Base-by-base conservation (phyloP, 208 protist species). In the Blastocrithidia nonstop region DNA sequence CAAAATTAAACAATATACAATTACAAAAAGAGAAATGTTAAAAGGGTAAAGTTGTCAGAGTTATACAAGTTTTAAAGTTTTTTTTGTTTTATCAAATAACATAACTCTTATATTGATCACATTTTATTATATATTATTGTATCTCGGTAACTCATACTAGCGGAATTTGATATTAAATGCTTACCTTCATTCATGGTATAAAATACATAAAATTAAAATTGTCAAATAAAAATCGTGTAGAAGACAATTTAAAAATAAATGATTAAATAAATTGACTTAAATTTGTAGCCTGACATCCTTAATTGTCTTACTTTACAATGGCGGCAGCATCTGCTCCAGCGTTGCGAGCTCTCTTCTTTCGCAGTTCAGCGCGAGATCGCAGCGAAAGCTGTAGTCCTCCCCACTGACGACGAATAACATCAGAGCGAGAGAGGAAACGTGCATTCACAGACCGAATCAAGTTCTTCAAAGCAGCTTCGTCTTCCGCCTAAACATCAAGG, bases 401-500 rank as follows among this genome's bases (percentile, higher is more conserved):
- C 95, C 95, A 98, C 42, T 84, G 60, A 56, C 73, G 88, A 45
- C 85, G 79, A 57, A 85, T 47, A 31, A 95, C 87, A 48, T 88
- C 74, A 52, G 67, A 89, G 55, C 81, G 79, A 26, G 96, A 82
- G 50, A 96, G 93, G 95, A 96, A 98, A 63, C 82, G 84, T 33
- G 72, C 70, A 49, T 89, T 93, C 50, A 97, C 75, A 31, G 74
- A 70, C 64, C 95, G 83, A 57, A 85, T 57, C 21, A 99, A 66
- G 44, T 94, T 84, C 64, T 77, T 69, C 56, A 99, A 84, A 13
- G 77, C 67, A 21, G 84, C 61, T 50, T 84, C 66, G 51, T 98
- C 96, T 71, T 96, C 88, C n/a, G 69, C 59, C 27, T 82, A 81
- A 29, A 99, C 90, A 40, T 93, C 78, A 27, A 87, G 97, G 50